A percentile compares a stretch with the other conserved stretches of the same genome.
These are phyloP conservation scores for Saccharomycopsis selenospora DNA, from an alignment of 805 yeast genomes.

Conservation along the genomic window DNA sequence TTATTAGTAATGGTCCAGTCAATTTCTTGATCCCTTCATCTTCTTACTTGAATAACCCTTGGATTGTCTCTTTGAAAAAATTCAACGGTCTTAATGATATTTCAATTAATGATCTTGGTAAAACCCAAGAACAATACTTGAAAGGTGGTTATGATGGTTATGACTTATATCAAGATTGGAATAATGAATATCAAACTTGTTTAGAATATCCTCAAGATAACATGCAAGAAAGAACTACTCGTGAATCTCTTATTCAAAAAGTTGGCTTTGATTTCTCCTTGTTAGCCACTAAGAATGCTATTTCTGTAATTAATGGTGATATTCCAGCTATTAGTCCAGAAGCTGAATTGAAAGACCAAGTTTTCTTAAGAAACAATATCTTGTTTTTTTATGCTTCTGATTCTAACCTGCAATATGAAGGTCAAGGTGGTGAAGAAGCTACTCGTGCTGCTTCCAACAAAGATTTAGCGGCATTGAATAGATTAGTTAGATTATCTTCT, in stretches of 20 bases:
- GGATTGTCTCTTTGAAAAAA: constrained; percentile 46
- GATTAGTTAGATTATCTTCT: constrained; percentile 58
- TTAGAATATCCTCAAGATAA: constrained; percentile 58
- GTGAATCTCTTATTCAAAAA: constrained; percentile 70
- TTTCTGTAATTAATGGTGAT: constrained; percentile 67
- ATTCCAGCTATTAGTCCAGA: constrained; percentile 80
- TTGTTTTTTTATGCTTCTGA: constrained; percentile 79
- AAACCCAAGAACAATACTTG: constrained; percentile 28
- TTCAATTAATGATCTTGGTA: constrained; percentile 26
- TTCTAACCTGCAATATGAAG: constrained; percentile 54
- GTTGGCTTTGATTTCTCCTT: constrained; percentile 68
- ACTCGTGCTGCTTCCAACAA: constrained; percentile 73
- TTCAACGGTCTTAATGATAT: constrained; percentile 23
- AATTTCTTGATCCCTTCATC: constrained; percentile 57
- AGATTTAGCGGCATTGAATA: constrained; percentile 67
- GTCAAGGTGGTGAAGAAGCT: constrained; percentile 76
- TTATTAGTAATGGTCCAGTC: constrained; percentile 42
- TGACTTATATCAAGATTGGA: constrained; percentile 67
- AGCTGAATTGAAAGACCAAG: constrained; percentile 44
- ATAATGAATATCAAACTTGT: constrained; percentile 81
- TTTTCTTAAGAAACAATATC: constrained; percentile 73
- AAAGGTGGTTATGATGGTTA: constrained; percentile 54
- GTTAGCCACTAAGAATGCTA: constrained; percentile 73
- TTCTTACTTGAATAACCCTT: constrained; percentile 59
- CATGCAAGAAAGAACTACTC: constrained; percentile 58